A percentile compares a stretch with the other conserved stretches of the same genome.
These are phyloP conservation scores for Stylonectria norvegica DNA, from an alignment of 2,329 filamentous ascomycete species.

Conservation along the genomic window DNA sequence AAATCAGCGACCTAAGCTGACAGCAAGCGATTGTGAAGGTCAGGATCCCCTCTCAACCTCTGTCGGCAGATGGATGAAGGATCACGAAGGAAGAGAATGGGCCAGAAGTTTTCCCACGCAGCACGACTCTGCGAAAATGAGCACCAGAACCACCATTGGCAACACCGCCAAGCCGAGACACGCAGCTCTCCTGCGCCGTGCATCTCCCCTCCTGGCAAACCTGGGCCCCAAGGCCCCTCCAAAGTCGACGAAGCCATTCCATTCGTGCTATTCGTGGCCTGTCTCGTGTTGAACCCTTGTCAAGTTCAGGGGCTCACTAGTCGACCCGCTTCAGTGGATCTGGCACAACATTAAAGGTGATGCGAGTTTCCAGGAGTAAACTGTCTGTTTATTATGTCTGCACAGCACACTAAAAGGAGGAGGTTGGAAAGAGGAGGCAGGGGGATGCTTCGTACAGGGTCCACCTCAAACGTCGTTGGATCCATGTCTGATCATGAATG, in stretches of 20 bases:
- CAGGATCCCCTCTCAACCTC: constrained; percentile 26
- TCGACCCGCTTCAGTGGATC: constrained; percentile 8
- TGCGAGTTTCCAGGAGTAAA: no score
- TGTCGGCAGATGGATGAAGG: constrained; percentile 23
- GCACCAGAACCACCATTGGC: neutral
- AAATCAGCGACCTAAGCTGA: no score
- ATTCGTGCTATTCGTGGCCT: constrained; percentile 10
- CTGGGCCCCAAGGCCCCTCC: no score
- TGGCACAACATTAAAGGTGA: no score
- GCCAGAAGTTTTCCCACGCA: constrained; percentile 5
- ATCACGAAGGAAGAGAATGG: constrained; percentile 23
- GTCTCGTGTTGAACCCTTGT: constrained; percentile 6
- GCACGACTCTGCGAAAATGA: neutral
- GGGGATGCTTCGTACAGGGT: constrained; percentile 5
- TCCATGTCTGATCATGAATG: no score
- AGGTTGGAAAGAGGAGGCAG: constrained; percentile 11
- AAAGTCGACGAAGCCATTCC: no score
- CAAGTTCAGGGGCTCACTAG: constrained; percentile 4
- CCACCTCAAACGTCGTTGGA: neutral
- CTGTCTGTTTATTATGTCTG: constrained; percentile 8
- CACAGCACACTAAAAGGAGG: constrained; percentile 15
- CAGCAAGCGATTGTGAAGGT: constrained; percentile 19
- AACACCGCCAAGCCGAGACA: constrained; percentile 4
- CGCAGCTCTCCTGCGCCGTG: constrained; percentile 7
- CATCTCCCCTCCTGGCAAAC: no score